Percentiles rank a stretch among this genome's conserved stretches.
phyloP scores from a whole-genome alignment of 2,329 filamentous ascomycete species.

The Massarina eburnea region DNA sequence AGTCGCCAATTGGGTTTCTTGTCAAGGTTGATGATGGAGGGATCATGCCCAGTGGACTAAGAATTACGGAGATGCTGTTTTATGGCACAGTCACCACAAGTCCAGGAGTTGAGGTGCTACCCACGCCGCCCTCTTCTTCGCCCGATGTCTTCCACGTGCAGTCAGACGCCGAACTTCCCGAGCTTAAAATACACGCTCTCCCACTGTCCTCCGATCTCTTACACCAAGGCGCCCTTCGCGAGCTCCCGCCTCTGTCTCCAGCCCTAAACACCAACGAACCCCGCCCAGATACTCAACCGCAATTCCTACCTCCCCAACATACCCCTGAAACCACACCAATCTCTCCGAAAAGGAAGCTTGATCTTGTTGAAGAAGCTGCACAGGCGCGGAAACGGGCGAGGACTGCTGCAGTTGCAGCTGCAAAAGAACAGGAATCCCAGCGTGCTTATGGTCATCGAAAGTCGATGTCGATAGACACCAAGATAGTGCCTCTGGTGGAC shows the following conservation, averaged over 20 bases:
- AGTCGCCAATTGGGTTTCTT: slow-evolving; percentile 46
- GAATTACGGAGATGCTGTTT: slow-evolving; percentile 49
- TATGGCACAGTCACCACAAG: slow-evolving; percentile 41
- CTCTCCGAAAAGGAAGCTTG: slow-evolving; percentile 46
- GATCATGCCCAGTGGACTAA: slow-evolving; percentile 8
- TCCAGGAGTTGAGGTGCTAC: slow-evolving; percentile 15
- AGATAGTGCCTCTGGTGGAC: slow-evolving; percentile 20
- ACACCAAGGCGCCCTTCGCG: slow-evolving; percentile 6
- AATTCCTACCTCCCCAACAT: slow-evolving; percentile 35
- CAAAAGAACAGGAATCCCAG: slow-evolving; percentile 30
- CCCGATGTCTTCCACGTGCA: slow-evolving; percentile 13
- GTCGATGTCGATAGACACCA: slow-evolving; percentile 33
- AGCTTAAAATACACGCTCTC: slow-evolving; percentile 43
- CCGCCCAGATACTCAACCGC: slow-evolving; percentile 27
- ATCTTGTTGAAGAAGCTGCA: slow-evolving; percentile 52
- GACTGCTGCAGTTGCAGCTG: slow-evolving; percentile 46
- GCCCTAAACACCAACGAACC: slow-evolving; percentile 10
- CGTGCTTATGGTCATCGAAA: slow-evolving; percentile 35
- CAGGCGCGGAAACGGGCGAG: slow-evolving; percentile 47
- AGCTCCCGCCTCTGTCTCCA: slow-evolving; percentile 13
- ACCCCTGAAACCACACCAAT: slow-evolving; percentile 20
- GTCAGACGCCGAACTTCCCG: slow-evolving; percentile 16
- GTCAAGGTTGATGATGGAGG: slow-evolving; percentile 26
- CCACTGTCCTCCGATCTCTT: slow-evolving; percentile 49
- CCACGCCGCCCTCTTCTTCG: slow-evolving; percentile 40